Conservation (phyloP, 805 yeast species). For the Yamadazyma scolyti region DNA sequence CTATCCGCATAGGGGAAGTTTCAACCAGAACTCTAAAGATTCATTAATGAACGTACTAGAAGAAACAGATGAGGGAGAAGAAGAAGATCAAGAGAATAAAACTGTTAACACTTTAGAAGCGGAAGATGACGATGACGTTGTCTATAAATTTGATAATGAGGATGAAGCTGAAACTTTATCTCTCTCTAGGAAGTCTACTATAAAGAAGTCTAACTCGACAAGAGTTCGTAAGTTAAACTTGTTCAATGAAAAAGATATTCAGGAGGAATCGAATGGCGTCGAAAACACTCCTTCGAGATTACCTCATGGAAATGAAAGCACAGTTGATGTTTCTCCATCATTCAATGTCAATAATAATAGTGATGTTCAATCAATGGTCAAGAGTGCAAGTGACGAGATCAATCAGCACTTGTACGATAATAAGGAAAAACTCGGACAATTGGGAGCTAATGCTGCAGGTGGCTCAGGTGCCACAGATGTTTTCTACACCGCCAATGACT, state of each 20-base stretch:
- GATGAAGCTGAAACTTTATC: conserved; percentile 20
- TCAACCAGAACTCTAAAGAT: conserved; percentile 21
- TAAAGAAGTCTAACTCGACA: conserved; percentile 39
- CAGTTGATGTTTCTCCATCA: conserved; percentile 14
- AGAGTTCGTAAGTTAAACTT: conserved; percentile 37
- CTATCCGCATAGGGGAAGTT: conserved; percentile 2
- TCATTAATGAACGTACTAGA: conserved; percentile 31
- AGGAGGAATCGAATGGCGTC: conserved; percentile 7
- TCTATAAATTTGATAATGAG: conserved; percentile 28
- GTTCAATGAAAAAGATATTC: conserved; percentile 18
- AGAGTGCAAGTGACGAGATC: conserved; percentile 15
- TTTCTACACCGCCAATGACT: conserved; percentile 20
- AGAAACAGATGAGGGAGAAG: conserved; percentile 35
- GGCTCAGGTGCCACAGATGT: conserved; percentile 14
- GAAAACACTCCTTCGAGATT: conserved; percentile 1
- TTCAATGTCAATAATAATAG: conserved; percentile 13
- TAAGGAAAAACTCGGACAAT: conserved; percentile 13
- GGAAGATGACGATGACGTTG: conserved; percentile 24
- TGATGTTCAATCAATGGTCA: conserved; percentile 12
- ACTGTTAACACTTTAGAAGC: conserved; percentile 4
- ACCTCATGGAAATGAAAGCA: background rate
- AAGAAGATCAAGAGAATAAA: conserved; percentile 10
- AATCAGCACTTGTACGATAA: conserved; percentile 10
- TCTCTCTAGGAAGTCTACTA: conserved; percentile 35
- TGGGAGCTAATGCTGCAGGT: conserved; percentile 14